Evolutionary conservation across 169 alveolate genomes (phyloP).

Genomic region (Eimeria sp.): DNA sequence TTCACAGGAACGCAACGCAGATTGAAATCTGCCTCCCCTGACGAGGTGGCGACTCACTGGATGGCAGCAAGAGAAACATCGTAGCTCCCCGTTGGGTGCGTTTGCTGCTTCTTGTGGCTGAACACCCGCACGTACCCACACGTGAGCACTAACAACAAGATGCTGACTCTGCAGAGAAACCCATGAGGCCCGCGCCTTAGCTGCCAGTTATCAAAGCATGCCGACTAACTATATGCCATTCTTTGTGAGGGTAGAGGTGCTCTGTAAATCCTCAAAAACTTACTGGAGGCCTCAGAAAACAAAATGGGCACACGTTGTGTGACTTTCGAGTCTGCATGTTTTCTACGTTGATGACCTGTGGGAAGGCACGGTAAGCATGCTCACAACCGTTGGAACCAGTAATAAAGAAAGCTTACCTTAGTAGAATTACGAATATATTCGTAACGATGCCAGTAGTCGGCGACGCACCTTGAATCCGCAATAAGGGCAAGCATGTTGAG

Average conservation of each 20-base stretch:
- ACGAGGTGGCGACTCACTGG: conserved; percentile 38
- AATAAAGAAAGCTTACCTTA: not conserved
- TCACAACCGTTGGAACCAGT: not conserved
- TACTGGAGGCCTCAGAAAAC: conserved; percentile 68
- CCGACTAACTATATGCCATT: no score
- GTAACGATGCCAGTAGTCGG: not conserved
- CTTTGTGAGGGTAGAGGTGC: not conserved
- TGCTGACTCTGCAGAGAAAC: not conserved
- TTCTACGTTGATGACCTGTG: conserved; percentile 52
- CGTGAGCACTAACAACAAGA: not conserved
- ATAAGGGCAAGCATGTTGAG: conserved; percentile 59
- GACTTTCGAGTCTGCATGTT: conserved; percentile 66
- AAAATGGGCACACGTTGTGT: conserved; percentile 61
- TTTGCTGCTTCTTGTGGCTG: conserved; percentile 62
- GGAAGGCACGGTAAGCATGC: not conserved
- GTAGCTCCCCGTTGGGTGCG: conserved; percentile 72
- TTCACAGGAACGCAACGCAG: not conserved
- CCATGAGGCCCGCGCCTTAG: not conserved
- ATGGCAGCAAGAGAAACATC: conserved; percentile 70
- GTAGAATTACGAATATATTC: not conserved
- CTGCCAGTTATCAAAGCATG: not conserved
- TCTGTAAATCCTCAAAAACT: not conserved
- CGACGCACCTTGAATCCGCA: conserved; percentile 46
- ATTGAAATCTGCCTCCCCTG: not conserved
- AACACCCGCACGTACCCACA: not conserved